Evolutionary conservation across 1,284 basidiomycete species (phyloP), one percentile per base, ranked within the genome.

Genomic region (Pterula multifida): DNA sequence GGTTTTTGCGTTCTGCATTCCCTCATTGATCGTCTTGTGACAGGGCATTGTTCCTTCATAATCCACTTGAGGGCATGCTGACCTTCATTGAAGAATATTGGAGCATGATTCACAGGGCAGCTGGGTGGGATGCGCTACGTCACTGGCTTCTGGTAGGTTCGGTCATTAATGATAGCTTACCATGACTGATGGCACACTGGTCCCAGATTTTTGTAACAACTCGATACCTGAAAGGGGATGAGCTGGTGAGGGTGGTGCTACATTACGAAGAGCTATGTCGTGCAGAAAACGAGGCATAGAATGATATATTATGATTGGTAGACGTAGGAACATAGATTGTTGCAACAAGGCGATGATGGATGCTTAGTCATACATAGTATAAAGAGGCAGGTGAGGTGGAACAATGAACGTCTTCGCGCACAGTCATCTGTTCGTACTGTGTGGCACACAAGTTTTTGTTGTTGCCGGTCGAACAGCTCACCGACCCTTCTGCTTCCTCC

Each of bases 41-140:
- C 39, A 81, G 77, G 49, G 66, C 68, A 28, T 57, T 52, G 17
- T 85, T 85, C 56, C 67, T 82, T n/a, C 64, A 67, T 21, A 63
- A 79, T 51, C 81, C 78, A 56, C 63, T 64, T 42, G 62, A 71
- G 24, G 80, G 78, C 0, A 67, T 70, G 1, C 66, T 68, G 9
- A 57, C 57, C 0, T 87, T 87, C 56, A 58, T 87, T 1, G 67
- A 73, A 44, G 65, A 72, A 26, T 80, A 83, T 57, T 81, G 77
- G 74, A 61, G 60, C 49, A 73, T 78, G 61, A 86, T 87, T 25
- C 76, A 78, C 55, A 65, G 65, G 35, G 81, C 81, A 3, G 84
- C 82, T 36, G 84, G 85, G 2, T 76, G 79, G 71, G 65, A 70
- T 28, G 80, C 81, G 0, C 58, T 87, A 53, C 66, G 81, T 39